Base-by-base conservation (phyloP, 148 eudicot genomes). In the Heliosperma pusillum region DNA sequence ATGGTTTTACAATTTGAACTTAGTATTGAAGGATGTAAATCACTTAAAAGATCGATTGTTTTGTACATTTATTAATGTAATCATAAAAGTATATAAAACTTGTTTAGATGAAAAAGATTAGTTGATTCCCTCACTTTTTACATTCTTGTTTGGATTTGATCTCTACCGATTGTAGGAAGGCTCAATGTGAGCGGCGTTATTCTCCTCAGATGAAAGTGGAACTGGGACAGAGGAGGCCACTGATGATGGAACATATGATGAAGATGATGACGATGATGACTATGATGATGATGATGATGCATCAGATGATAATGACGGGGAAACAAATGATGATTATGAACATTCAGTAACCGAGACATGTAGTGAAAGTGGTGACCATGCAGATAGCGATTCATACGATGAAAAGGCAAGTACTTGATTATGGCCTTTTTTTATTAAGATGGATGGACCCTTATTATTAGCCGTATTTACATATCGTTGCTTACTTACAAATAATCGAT, bases 181-280 rank as follows among this genome's bases (percentile, higher is more conserved):
- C 70, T 77, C 89, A 47, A 67, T 81, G 78, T 78, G 88, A 29
- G 84, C 90, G 57, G 98, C 86, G 60, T 79, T 89, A 42, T 95
- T 87, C 82, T 85, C 97, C 79, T 84, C 97, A 47, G 98, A 95
- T 62, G 97, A 86, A 76, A 92, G 90, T 82, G 96, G 89, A 81
- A 90, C 86, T 82, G 92, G 84, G 83, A 86, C 87, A 71, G 97
- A 90, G 76, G 98, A 89, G 80, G 85, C 88, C 56, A 87, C 81
- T 74, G 97, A 93, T 59, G 91, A 88, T 77, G 87, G 86, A 27
- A 65, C 82, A 50, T 81, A 76, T 62, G 93, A 89, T 25, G 93
- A 90, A 87, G n/a, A n/a, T n/a, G n/a, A n/a, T n/a, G n/a, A n/a
- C n/a, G n/a, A n/a, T n/a, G n/a, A n/a, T n/a, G n/a, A n/a, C n/a